Conservation (phyloP, 768 basidiomycete species). For the Dacryopinax primogenitus region DNA sequence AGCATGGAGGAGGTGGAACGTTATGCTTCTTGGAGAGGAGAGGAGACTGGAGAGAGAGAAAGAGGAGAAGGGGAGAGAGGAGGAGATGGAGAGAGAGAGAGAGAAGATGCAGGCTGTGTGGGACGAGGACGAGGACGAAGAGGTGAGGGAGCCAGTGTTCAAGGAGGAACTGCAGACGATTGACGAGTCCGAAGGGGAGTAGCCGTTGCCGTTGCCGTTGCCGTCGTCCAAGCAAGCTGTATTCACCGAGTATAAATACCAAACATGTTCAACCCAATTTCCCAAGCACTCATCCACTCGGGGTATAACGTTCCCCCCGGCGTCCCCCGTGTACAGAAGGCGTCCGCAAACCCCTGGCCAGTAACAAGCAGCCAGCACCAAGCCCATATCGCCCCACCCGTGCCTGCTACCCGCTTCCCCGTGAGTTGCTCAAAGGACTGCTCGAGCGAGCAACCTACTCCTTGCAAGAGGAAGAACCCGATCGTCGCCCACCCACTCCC, state of each 20-base stretch:
- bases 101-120: constrained; percentile 21
- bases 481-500: constrained; percentile 45
- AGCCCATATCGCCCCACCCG: constrained; percentile 52
- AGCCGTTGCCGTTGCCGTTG: background rate
- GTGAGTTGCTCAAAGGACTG: constrained; percentile 45
- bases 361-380: constrained; percentile 19
- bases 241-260: background rate
- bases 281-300: background rate
- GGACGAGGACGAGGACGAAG: background rate
- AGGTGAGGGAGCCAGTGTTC: background rate
- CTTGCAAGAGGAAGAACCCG: constrained; percentile 57
- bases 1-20: constrained; percentile 60
- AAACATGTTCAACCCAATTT: background rate
- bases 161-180: background rate
- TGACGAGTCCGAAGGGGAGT: background rate
- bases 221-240: background rate
- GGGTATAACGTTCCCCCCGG: background rate
- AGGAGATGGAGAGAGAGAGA: constrained; percentile 20
- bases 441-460: constrained; percentile 48
- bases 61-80: constrained; percentile 17
- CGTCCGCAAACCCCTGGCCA: background rate
- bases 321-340: background rate
- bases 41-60: constrained; percentile 27
- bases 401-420: constrained; percentile 47
- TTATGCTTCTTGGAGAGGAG: constrained; percentile 53